Evolutionary conservation across 1,284 basidiomycete species (phyloP), one percentile per base, ranked within the genome.

Genomic region (Cryptococcus wingfieldii): DNA sequence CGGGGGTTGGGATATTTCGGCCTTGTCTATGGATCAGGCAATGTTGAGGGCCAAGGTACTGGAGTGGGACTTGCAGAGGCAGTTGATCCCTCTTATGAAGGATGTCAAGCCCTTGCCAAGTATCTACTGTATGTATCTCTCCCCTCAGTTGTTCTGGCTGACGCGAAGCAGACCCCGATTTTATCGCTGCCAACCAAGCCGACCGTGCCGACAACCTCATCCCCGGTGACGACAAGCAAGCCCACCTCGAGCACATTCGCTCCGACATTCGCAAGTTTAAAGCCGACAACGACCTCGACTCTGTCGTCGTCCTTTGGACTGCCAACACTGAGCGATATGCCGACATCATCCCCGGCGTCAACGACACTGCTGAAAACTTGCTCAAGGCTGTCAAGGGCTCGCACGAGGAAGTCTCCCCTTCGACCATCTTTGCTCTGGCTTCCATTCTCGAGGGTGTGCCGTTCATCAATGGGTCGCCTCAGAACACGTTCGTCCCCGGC

Each of bases 271-370:
- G 92, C 70, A 83, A 86, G 56, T 98, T 98, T 84, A 98, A 97
- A 82, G 72, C 79, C 51, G 78, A 85, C 65, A 85, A 98, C 77
- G 81, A 80, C 39, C 85, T 98, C 53, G 94, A 96, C 76, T 87
- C 86, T 58, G 84, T 91, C 63, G 80, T 97, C 63, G 87, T 96
- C 56, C 94, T 96, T 81, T 97, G 93, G 93, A 96, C 93, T 34
- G 95, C 95, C 74, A 98, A 98, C 82, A 98, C 95, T 39, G 95
- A 98, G 82, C 88, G 95, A 61, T 98, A 95, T 84, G 88, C 89
- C 70, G 90, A 93, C 65, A 86, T 98, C 77, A 86, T 98, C 71
- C 83, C 89, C 14, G 94, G 95, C 50, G 85, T 98, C 66, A 98
- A 98, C 78, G 95, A 98, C 78, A 94, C 93, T 14, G 89, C 92